phyloP scores from a whole-genome alignment of 495 filamentous ascomycete species.

The Xanthoparmelia taractica region DNA sequence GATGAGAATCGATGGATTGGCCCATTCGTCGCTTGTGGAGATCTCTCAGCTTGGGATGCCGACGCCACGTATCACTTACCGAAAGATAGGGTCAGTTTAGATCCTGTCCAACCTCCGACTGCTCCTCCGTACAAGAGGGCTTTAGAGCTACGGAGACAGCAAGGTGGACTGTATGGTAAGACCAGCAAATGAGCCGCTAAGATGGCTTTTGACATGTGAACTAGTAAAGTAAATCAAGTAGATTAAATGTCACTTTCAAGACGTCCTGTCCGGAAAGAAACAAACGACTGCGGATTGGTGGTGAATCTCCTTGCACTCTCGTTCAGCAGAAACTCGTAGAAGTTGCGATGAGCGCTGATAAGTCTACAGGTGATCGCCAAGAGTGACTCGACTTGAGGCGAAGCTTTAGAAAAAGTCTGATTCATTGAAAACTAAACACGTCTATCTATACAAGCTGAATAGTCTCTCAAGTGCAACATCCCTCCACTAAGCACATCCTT shows the following conservation, averaged over 20 bases:
- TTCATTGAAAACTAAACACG: not conserved
- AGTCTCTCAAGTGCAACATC: not conserved
- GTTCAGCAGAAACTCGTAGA: not conserved
- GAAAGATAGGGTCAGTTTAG: constrained; percentile 65
- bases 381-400: not conserved
- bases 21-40: constrained; percentile 90
- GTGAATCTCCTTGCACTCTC: not conserved
- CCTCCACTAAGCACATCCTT: not conserved
- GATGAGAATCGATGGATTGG: constrained; percentile 67
- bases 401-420: not conserved
- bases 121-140: constrained; percentile 91
- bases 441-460: not conserved
- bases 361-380: not conserved
- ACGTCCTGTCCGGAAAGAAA: not conserved
- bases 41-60: constrained; percentile 87
- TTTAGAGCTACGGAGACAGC: constrained; percentile 69
- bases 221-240: not conserved
- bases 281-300: not conserved
- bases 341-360: not conserved
- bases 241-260: not conserved
- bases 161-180: constrained; percentile 77
- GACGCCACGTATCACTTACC: constrained; percentile 89
- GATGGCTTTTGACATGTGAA: not conserved
- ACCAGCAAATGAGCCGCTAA: constrained; percentile 37
- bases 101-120: constrained; percentile 92